Evolutionary conservation across 257 asterid species (phyloP).

Genomic region (Lantana camara): DNA sequence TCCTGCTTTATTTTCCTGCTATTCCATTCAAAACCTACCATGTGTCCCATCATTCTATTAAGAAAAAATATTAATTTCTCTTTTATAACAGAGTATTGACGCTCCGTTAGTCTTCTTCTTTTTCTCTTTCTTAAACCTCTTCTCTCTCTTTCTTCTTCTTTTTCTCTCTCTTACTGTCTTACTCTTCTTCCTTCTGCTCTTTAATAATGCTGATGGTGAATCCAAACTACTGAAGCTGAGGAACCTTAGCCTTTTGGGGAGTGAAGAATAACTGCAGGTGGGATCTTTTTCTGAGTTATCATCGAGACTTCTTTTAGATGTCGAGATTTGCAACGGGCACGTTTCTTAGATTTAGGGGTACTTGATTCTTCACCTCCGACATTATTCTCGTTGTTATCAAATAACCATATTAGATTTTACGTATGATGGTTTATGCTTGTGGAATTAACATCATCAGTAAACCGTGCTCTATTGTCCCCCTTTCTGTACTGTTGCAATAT

Average conservation of each 20-base stretch:
- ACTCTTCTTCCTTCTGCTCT: too few relatives aligned
- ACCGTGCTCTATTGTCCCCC: not conserved
- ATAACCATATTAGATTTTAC: slow-evolving; percentile 45
- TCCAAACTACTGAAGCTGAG: slow-evolving; percentile 56
- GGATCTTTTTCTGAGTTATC: slow-evolving; percentile 35
- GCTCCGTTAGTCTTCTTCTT: too few relatives aligned
- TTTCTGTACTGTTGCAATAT: not conserved
- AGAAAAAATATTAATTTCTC: too few relatives aligned
- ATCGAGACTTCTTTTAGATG: slow-evolving; percentile 64
- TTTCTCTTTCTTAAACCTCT: too few relatives aligned
- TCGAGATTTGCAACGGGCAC: slow-evolving; percentile 46
- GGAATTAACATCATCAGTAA: not conserved
- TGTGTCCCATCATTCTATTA: too few relatives aligned
- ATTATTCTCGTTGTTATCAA: slow-evolving; percentile 40
- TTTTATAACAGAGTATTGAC: too few relatives aligned
- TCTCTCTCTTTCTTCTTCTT: too few relatives aligned
- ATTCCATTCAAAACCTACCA: too few relatives aligned
- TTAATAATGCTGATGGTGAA: slow-evolving; percentile 67
- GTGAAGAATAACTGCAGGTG: slow-evolving; percentile 31
- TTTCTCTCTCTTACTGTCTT: too few relatives aligned
- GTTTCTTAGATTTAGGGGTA: slow-evolving; percentile 34
- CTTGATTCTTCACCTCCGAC: slow-evolving; percentile 47
- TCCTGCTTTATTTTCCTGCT: too few relatives aligned
- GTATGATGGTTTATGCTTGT: not conserved
- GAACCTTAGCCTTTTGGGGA: slow-evolving; percentile 46